Evolutionary conservation across 352 stramenopile species (phyloP).

Genomic region (Globisporangium paddicum): DNA sequence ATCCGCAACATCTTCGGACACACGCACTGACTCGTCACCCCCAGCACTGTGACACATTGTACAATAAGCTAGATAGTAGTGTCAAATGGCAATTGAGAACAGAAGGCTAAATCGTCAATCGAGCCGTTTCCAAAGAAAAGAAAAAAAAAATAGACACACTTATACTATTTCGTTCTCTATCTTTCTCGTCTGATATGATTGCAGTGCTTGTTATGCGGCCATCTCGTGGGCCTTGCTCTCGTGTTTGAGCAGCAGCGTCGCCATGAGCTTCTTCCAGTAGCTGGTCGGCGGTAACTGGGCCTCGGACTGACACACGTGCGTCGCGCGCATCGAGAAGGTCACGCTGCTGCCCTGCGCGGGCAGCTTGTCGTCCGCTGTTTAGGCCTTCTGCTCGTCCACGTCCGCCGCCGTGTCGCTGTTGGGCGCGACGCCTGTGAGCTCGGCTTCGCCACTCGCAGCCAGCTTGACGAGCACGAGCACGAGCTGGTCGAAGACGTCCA

Average conservation of each 20-base stretch:
- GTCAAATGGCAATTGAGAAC: no score
- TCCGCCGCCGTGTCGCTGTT: conserved; percentile 35
- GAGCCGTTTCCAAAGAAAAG: no score
- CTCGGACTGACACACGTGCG: conserved; percentile 37
- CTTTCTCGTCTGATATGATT: no score
- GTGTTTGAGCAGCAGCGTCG: conserved; percentile 52
- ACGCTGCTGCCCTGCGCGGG: conserved; percentile 33
- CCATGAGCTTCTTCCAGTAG: conserved; percentile 53
- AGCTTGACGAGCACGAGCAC: conserved; percentile 52
- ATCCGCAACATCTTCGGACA: no score
- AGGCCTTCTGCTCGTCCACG: conserved; percentile 48
- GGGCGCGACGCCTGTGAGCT: conserved; percentile 41
- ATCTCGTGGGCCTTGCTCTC: conserved; percentile 46
- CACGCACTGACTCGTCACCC: no score
- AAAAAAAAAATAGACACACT: no score
- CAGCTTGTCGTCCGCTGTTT: conserved; percentile 51
- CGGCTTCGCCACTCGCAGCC: conserved; percentile 32
- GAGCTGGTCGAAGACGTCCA: conserved; percentile 51
- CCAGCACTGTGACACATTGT: no score
- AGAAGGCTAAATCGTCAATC: no score
- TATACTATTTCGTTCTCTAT: no score
- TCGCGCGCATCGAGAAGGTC: conserved; percentile 41
- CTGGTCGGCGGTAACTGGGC: conserved; percentile 42
- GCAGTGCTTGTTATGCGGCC: conserved; percentile 10
- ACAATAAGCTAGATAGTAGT: no score